Base-by-base conservation (phyloP, 2,329 filamentous ascomycete genomes). In the Alternaria viburni region DNA sequence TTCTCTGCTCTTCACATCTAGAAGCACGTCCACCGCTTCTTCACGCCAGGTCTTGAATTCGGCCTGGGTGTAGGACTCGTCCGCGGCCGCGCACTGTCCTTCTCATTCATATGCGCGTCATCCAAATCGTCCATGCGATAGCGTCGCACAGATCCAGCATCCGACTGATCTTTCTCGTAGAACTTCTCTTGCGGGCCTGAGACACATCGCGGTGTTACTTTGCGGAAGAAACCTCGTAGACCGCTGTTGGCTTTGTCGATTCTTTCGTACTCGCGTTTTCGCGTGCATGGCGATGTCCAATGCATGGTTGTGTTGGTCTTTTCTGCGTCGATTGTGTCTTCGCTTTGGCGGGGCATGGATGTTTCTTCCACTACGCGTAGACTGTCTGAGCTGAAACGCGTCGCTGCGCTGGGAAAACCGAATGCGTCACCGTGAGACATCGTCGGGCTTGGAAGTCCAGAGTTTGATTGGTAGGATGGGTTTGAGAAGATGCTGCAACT, bases 171-270 rank as follows among this genome's bases (percentile, higher is more conserved):
- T 25, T 77, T 75, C 41, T 79, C 77, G 64, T 80, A 80, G 62
- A 81, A 81, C 21, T 65, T 69, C 45, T 73, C 71, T n/a, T 70
- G 70, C 8, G 71, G 72, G 3, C 71, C 73, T n/a, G 74, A 78
- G 1, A 79, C 72, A 52, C 75, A 79, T 58, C 74, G 67, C 2
- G 78, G 78, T 12, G 76, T 67, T n/a, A 77, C 56, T 57, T 67
- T 73, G 15, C 74, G 69, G 30, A 78, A 49, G 11, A 80, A 59
- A 1, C 79, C 77, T 8, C 78, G 71, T 2, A 80, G n/a, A 2
- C 79, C 79, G n/a, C 64, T 76, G 56, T 78, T 77, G n/a, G 75
- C 74, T 19, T 67, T 70, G 60, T 80, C 79, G 61, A 81, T 81
- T 32, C 76, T 69, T 21, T 75, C 74, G 61, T 81, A 81, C 57